These are phyloP conservation scores for Chaetoceros tenuissimus DNA, from an alignment of 108 stramenopile species.

Conservation along the genomic window DNA sequence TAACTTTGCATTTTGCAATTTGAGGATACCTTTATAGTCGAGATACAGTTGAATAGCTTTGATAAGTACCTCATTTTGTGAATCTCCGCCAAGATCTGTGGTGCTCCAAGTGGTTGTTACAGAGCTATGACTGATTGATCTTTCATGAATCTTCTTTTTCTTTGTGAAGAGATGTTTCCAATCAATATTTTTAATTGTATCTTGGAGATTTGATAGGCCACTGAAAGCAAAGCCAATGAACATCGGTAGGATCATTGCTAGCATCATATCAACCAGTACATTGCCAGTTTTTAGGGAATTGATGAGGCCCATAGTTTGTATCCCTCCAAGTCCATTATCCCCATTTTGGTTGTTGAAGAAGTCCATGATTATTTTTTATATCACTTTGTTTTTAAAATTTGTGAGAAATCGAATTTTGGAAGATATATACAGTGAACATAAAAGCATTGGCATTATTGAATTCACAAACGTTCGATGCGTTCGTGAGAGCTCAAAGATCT, in stretches of 20 bases:
- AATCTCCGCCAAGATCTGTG: constrained; percentile 10
- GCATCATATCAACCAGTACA: constrained; percentile 43
- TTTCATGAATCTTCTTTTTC: constrained; percentile 9
- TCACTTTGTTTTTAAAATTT: too few relatives aligned
- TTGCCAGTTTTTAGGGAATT: constrained; percentile 57
- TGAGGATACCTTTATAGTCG: constrained; percentile 18
- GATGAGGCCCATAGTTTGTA: constrained; percentile 35
- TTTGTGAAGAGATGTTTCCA: constrained; percentile 4
- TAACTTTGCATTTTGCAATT: constrained; percentile 17
- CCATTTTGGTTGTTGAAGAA: neutral
- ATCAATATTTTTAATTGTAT: neutral
- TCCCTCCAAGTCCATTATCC: constrained; percentile 1
- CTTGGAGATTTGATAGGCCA: neutral
- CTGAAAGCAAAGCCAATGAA: constrained; percentile 24
- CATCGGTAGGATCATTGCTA: constrained; percentile 60
- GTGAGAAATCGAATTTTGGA: too few relatives aligned
- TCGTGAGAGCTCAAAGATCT: too few relatives aligned
- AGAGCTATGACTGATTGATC: constrained; percentile 19
- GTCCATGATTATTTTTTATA: too few relatives aligned
- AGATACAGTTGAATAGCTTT: constrained; percentile 41
- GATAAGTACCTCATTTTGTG: constrained; percentile 32
- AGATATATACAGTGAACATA: too few relatives aligned
- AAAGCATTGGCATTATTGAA: too few relatives aligned
- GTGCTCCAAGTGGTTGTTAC: constrained; percentile 14
- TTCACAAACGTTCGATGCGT: too few relatives aligned